Evolutionary conservation across 1,139 yeast species (phyloP), one percentile per base, ranked within the genome.

Genomic region (Yamadazyma membranifaciens): DNA sequence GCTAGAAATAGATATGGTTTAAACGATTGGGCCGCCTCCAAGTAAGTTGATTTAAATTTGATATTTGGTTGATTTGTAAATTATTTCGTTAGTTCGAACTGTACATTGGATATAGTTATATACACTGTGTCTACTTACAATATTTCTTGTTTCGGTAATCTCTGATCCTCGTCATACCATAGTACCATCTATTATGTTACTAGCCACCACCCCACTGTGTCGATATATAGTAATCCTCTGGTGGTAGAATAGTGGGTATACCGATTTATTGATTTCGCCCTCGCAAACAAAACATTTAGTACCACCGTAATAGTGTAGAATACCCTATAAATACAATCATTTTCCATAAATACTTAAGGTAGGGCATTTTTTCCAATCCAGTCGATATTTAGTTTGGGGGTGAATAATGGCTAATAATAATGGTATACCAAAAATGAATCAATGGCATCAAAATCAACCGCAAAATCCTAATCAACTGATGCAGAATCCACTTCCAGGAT

Each of bases 1-100:
- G 89, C 88, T 48, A 84, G 99, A 77, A 94, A 94, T 69, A 85
- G 82, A 64, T 76, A 77, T 51, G 95, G 96, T 31, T 76, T 87
- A 59, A 94, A 92, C 65, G 97, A 92, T 67, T 92, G 99, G 99
- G 75, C 82, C 45, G 58, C 68, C 37, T 67, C 55, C 46, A 60
- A 35, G 9, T 35, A 20, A 20, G 7, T 20, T 20, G 24, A 20
- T 20, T 20, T 20, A 20, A 20, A 20, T 20, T 20, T 20, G 24
- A 17, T 26, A 27, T 13, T 27, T 24, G 12, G 24, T 31, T 17
- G 14, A 6, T 9, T 11, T 7, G 33, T 11, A 16, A 6, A 17
- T 31, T 16, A 13, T 14, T 20, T 20, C 24, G 24, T 20, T 20
- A 20, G 7, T 7, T 20, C 24, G 24, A 20, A 20, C 24, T 20